Conservation (phyloP, 768 basidiomycete genomes). For the Pisolithus marmoratus region DNA sequence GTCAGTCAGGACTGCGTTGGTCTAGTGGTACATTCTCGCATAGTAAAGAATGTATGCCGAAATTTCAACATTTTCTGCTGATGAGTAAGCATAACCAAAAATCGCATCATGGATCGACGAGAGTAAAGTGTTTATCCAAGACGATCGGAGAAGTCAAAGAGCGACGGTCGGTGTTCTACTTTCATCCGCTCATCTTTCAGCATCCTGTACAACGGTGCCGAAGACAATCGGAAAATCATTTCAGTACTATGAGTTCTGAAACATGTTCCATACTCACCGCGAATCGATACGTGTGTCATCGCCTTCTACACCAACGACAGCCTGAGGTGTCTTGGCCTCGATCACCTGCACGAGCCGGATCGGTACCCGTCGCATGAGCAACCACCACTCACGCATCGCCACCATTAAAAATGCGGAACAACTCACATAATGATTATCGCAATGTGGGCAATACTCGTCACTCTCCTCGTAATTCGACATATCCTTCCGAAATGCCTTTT, state of each 20-base stretch:
- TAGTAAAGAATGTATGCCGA: too few relatives aligned
- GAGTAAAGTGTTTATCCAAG: constrained; percentile 24
- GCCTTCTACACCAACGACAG: constrained; percentile 81
- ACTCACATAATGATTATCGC: constrained; percentile 96
- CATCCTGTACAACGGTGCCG: constrained; percentile 49
- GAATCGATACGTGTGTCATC: constrained; percentile 87
- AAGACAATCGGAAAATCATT: not conserved
- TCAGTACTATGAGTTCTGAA: not conserved
- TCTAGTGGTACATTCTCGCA: too few relatives aligned
- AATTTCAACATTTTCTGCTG: too few relatives aligned
- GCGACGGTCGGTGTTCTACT: constrained; percentile 40
- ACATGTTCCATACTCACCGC: constrained; percentile 45
- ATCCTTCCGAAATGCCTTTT: constrained; percentile 95
- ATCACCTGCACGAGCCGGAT: constrained; percentile 55
- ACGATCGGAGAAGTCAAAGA: constrained; percentile 48
- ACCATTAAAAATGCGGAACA: not conserved
- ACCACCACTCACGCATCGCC: not conserved
- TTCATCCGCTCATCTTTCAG: constrained; percentile 82
- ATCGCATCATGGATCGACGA: not conserved
- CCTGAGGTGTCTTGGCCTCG: constrained; percentile 87
- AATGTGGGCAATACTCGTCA: constrained; percentile 97
- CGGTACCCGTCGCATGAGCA: not conserved
- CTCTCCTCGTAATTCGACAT: constrained; percentile 90
- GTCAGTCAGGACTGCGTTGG: too few relatives aligned
- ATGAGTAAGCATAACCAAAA: too few relatives aligned